Conservation (phyloP, 129 eudicot genomes). For the Mikania micrantha region DNA sequence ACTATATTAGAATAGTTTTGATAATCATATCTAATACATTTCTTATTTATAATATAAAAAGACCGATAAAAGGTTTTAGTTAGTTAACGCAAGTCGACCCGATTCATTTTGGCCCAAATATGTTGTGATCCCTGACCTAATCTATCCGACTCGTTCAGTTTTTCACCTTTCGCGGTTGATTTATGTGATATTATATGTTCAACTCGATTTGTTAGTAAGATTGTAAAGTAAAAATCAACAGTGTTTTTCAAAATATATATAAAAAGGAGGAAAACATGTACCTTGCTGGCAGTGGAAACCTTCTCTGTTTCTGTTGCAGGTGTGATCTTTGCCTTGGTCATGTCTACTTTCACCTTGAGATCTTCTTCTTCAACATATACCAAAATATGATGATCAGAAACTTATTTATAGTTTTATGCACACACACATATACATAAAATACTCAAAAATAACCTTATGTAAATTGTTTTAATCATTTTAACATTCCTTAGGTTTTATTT, state of each 20-base stretch:
- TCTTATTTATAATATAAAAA: background rate
- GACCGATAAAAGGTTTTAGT: background rate
- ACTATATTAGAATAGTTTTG: background rate
- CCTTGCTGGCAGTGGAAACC: slow-evolving; percentile 11
- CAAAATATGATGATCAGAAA: background rate
- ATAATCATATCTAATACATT: background rate
- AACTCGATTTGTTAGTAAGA: background rate
- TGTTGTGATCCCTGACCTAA: background rate
- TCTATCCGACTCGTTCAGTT: background rate
- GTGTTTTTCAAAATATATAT: background rate
- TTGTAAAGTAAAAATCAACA: background rate
- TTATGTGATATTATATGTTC: background rate
- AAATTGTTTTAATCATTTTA: slow-evolving; percentile 3
- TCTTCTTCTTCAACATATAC: slow-evolving; percentile 23
- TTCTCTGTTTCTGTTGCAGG: slow-evolving; percentile 6
- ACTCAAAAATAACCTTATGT: background rate
- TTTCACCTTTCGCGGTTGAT: background rate
- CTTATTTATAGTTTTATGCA: background rate
- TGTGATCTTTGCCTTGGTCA: slow-evolving; percentile 1
- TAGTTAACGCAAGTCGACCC: background rate
- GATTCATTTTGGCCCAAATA: background rate
- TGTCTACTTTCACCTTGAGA: slow-evolving; percentile 10
- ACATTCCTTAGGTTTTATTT: background rate
- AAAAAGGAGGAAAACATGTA: background rate
- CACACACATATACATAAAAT: background rate